A percentile compares a stretch with the other conserved stretches of the same genome.
Evolutionary conservation across 2,329 filamentous ascomycete species (phyloP).

Genomic region (Diaporthe helianthi): DNA sequence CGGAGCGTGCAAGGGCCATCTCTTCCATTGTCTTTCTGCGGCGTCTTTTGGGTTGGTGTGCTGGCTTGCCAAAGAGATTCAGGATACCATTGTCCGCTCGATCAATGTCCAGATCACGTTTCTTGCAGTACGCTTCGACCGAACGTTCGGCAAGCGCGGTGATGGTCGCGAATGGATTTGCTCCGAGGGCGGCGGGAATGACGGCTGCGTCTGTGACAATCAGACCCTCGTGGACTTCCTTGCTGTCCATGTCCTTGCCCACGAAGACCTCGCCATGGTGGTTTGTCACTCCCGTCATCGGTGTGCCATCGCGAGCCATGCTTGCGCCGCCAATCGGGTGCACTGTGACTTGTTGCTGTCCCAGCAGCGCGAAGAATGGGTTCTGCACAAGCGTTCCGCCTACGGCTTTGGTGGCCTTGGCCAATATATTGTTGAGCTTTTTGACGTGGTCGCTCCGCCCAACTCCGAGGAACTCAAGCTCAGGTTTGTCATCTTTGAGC

Average conservation of each 20-base stretch:
- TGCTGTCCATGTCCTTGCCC: slow-evolving; percentile 41
- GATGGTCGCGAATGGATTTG: slow-evolving; percentile 74
- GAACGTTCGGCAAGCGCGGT: slow-evolving; percentile 71
- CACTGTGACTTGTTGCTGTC: slow-evolving; percentile 67
- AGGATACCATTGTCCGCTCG: slow-evolving; percentile 55
- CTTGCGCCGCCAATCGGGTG: slow-evolving; percentile 72
- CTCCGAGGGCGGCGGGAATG: slow-evolving; percentile 66
- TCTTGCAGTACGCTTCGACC: slow-evolving; percentile 57
- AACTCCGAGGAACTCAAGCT: slow-evolving; percentile 66
- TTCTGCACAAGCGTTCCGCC: slow-evolving; percentile 67
- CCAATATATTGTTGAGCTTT: slow-evolving; percentile 58
- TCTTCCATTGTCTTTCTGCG: slow-evolving; percentile 28
- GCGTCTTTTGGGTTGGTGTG: slow-evolving; percentile 39
- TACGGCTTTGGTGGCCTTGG: slow-evolving; percentile 61
- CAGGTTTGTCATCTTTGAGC: slow-evolving; percentile 65
- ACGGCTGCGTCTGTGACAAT: slow-evolving; percentile 68
- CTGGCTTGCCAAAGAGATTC: slow-evolving; percentile 62
- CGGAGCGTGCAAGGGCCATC: slow-evolving; percentile 34
- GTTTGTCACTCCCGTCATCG: slow-evolving; percentile 64
- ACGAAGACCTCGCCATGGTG: slow-evolving; percentile 69
- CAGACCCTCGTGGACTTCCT: slow-evolving; percentile 61
- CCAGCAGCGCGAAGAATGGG: slow-evolving; percentile 63
- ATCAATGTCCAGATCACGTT: slow-evolving; percentile 52
- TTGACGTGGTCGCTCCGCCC: slow-evolving; percentile 62
- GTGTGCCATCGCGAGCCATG: slow-evolving; percentile 66